Evolutionary conservation across 2,329 filamentous ascomycete genomes (phyloP).

Genomic region (Apiospora pterosperma): DNA sequence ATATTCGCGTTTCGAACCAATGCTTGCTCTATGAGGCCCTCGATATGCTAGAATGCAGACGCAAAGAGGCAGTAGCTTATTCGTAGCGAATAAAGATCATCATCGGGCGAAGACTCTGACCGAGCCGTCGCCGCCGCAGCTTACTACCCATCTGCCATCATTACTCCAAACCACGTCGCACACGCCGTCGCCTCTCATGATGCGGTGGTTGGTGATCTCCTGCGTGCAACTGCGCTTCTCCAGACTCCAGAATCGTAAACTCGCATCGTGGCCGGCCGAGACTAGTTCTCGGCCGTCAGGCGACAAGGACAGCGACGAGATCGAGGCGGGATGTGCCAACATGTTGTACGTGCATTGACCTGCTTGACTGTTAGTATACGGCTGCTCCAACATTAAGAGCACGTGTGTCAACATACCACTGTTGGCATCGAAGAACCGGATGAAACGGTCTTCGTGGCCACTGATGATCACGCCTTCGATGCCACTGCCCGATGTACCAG

Average conservation of each 20-base stretch:
- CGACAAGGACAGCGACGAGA: conserved; percentile 86
- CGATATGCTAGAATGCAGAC: conserved; percentile 2
- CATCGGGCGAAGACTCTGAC: conserved; percentile 82
- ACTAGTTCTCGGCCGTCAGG: conserved; percentile 93
- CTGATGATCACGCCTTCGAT: conserved; percentile 94
- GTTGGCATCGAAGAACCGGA: conserved; percentile 97
- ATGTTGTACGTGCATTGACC: conserved; percentile 99
- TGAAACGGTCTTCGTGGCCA: conserved; percentile 93
- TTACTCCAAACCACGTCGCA: conserved; percentile 94
- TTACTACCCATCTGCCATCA: conserved; percentile 91
- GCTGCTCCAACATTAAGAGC: not conserved
- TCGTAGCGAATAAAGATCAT: conserved; percentile 2
- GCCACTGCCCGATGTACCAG: conserved; percentile 64
- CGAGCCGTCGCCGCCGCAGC: conserved; percentile 89
- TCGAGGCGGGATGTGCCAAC: conserved; percentile 91
- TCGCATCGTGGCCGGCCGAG: conserved; percentile 92
- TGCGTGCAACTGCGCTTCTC: conserved; percentile 95
- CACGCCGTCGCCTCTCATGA: conserved; percentile 95
- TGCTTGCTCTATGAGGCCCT: not conserved
- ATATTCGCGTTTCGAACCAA: not conserved
- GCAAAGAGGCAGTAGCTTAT: not conserved
- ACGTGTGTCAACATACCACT: conserved; percentile 69
- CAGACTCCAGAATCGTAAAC: conserved; percentile 92
- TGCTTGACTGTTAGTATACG: conserved; percentile 32
- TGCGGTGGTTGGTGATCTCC: conserved; percentile 86